Evolutionary conservation across 306 rosid genomes (phyloP).

Genomic region (Medicago truncatula): DNA sequence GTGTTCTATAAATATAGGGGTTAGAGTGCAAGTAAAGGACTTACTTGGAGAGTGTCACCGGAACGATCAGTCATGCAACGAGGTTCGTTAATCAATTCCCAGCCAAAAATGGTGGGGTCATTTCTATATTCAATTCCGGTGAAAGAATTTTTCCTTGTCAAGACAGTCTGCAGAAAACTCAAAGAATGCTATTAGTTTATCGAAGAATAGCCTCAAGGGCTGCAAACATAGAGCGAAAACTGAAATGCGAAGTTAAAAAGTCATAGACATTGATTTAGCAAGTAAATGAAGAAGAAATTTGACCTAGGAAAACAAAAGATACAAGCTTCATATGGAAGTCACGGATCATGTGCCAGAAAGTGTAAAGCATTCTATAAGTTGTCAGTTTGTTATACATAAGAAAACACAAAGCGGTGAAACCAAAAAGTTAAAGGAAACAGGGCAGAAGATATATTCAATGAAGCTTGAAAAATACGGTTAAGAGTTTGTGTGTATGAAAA

Average conservation of each 20-base stretch:
- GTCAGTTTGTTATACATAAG: constrained; percentile 8
- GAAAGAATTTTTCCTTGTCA: constrained; percentile 85
- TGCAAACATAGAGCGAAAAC: constrained; percentile 25
- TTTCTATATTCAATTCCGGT: constrained; percentile 85
- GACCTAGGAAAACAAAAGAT: constrained; percentile 20
- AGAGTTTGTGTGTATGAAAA: not conserved
- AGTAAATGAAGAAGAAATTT: constrained; percentile 2
- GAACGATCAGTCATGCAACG: constrained; percentile 95
- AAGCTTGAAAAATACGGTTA: constrained; percentile 35
- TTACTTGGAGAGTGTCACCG: constrained; percentile 96
- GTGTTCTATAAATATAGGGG: constrained; percentile 3
- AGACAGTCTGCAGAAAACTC: constrained; percentile 63
- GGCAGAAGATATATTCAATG: not conserved
- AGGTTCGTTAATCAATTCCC: constrained; percentile 99
- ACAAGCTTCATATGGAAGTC: constrained; percentile 6
- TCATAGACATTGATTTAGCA: constrained; percentile 13
- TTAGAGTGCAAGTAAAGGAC: constrained; percentile 41
- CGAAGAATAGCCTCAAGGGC: constrained; percentile 17
- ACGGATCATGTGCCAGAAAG: constrained; percentile 6
- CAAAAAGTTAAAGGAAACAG: constrained; percentile 24
- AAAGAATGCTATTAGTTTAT: constrained; percentile 34
- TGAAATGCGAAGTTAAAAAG: not conserved
- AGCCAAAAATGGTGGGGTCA: constrained; percentile 91
- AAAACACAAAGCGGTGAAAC: constrained; percentile 26
- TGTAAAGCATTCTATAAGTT: constrained; percentile 17